Percentiles rank a stretch among this genome's conserved stretches.
phyloP scores from a whole-genome alignment of 78 protist species.

The Chrysochromulina parva region DNA sequence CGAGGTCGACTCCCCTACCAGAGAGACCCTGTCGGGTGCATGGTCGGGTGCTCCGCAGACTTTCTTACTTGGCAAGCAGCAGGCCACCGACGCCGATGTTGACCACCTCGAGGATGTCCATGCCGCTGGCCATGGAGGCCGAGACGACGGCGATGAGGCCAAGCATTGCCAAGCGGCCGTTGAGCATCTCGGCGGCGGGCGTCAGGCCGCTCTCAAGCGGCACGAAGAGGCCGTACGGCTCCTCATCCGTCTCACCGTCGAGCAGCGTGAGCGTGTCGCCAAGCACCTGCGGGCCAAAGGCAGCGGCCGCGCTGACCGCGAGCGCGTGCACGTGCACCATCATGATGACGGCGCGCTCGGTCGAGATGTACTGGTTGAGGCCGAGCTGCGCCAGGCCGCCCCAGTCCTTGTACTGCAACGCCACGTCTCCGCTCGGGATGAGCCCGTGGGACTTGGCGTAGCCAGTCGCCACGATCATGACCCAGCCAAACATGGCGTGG shows the following conservation, averaged over 20 bases:
- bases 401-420: background rate
- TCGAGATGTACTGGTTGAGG: background rate
- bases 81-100: constrained; percentile 26
- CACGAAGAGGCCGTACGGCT: constrained; percentile 4
- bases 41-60: too few species aligned
- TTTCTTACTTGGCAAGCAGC: background rate
- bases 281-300: constrained; percentile 14
- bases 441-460: constrained; percentile 22
- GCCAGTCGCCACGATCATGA: background rate
- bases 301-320: background rate
- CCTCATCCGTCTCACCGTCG: constrained; percentile 23
- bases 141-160: constrained; percentile 13
- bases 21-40: too few species aligned
- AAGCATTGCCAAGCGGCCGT: constrained; percentile 48
- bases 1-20: too few species aligned
- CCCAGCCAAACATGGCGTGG: constrained; percentile 50
- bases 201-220: constrained; percentile 14
- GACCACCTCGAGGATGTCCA: constrained; percentile 1
- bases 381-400: constrained; percentile 30
- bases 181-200: constrained; percentile 31
- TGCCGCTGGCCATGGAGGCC: constrained; percentile 22
- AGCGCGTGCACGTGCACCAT: constrained; percentile 42
- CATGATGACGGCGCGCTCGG: constrained; percentile 46
- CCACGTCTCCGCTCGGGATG: background rate
- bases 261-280: constrained; percentile 20